phyloP scores from a whole-genome alignment of 2,329 filamentous ascomycete species.

The Fusarium caatingaense region DNA sequence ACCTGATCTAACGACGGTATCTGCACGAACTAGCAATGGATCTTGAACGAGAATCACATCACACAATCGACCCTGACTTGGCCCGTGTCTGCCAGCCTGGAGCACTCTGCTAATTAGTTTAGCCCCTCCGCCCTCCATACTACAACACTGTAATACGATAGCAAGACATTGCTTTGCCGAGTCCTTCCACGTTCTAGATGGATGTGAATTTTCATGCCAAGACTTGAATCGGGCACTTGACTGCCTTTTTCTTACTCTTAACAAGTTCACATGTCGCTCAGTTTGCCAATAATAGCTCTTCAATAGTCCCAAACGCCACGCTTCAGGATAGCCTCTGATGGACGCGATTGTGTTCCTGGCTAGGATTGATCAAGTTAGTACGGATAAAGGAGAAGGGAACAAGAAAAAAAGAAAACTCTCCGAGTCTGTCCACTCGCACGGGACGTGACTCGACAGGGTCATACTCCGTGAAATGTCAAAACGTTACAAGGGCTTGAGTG shows the following conservation, averaged over 20 bases:
- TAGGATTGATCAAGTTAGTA: conserved; percentile 18
- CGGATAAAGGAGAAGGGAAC: neutral
- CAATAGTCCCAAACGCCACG: conserved; percentile 31
- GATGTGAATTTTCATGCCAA: neutral
- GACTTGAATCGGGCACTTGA: neutral
- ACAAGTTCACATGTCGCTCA: neutral
- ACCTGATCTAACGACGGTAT: conserved; percentile 25
- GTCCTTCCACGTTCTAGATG: conserved; percentile 6
- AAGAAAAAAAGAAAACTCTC: conserved; percentile 3
- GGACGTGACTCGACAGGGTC: neutral
- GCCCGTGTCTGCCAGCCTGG: neutral
- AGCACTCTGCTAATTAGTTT: conserved; percentile 25
- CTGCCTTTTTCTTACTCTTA: neutral
- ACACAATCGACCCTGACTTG: conserved; percentile 19
- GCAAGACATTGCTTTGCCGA: conserved; percentile 6
- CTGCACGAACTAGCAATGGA: conserved; percentile 10
- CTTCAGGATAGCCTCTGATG: neutral
- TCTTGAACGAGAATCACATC: conserved; percentile 14
- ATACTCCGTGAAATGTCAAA: neutral
- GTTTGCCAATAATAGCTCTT: conserved; percentile 2
- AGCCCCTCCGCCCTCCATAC: conserved; percentile 5
- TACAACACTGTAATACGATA: neutral
- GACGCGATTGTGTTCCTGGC: neutral
- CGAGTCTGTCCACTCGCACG: neutral
- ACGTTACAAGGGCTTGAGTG: neutral